Conservation (phyloP, 768 basidiomycete species). For the Xerocomellus chrysenteron region DNA sequence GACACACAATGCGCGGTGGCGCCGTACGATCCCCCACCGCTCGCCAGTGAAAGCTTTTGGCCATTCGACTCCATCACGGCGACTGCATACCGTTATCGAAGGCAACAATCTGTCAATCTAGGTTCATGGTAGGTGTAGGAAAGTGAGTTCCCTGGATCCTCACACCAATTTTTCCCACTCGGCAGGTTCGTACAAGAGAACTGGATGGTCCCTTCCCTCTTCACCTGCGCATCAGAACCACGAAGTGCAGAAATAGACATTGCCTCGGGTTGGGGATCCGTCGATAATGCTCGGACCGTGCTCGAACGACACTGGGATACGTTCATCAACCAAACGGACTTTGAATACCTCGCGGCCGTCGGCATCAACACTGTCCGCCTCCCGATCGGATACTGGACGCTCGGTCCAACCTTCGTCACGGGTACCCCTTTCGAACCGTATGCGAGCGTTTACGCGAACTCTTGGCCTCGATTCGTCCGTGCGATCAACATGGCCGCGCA, state of each 20-base stretch:
- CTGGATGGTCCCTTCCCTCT: slow-evolving; percentile 74
- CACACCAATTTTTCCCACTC: not conserved
- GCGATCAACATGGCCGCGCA: slow-evolving; percentile 44
- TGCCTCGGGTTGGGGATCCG: slow-evolving; percentile 49
- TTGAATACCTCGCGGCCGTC: slow-evolving; percentile 53
- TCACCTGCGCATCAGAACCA: slow-evolving; percentile 52
- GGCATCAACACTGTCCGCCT: slow-evolving; percentile 66
- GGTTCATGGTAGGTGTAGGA: slow-evolving; percentile 16
- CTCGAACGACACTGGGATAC: slow-evolving; percentile 74
- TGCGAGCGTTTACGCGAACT: slow-evolving; percentile 42
- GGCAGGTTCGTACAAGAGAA: slow-evolving; percentile 68
- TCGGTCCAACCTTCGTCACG: slow-evolving; percentile 29
- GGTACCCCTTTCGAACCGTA: slow-evolving; percentile 40
- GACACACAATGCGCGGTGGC: slow-evolving; percentile 3
- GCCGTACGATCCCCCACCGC: slow-evolving; percentile 10
- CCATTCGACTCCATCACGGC: slow-evolving; percentile 16
- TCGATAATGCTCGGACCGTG: slow-evolving; percentile 44
- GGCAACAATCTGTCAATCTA: slow-evolving; percentile 21
- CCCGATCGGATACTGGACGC: slow-evolving; percentile 57
- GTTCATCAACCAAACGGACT: slow-evolving; percentile 67
- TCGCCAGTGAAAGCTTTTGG: slow-evolving; percentile 9
- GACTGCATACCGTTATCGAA: slow-evolving; percentile 21
- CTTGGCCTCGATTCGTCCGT: slow-evolving; percentile 36
- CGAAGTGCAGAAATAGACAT: slow-evolving; percentile 62
- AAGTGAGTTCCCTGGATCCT: no score